Evolutionary conservation across 1,284 basidiomycete species (phyloP).

Genomic region (Sanghuangporus weigelae): DNA sequence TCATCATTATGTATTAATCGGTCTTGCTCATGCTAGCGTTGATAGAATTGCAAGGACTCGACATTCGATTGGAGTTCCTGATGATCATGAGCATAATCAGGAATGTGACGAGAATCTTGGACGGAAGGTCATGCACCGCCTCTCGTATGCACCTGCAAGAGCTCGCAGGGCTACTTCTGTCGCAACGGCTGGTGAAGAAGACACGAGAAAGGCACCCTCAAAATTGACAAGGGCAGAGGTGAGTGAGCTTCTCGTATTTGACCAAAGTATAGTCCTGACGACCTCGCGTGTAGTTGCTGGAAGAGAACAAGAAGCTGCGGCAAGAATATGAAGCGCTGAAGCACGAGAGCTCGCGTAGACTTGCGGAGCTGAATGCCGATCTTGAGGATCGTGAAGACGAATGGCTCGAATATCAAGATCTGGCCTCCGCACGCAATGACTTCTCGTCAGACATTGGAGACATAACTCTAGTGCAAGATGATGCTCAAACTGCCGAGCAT

Average conservation of each 20-base stretch:
- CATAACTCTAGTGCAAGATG: background rate
- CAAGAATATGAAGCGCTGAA: slow-evolving; percentile 17
- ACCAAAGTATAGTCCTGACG: background rate
- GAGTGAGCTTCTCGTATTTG: background rate
- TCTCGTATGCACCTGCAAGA: background rate
- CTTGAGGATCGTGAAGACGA: background rate
- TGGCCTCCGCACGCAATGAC: background rate
- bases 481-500: background rate
- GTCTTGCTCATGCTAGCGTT: background rate
- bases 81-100: slow-evolving; percentile 2
- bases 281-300: background rate
- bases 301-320: slow-evolving; percentile 22
- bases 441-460: background rate
- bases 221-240: slow-evolving; percentile 42
- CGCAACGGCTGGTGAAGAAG: background rate
- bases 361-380: slow-evolving; percentile 19
- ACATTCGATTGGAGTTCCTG: background rate
- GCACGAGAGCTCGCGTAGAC: slow-evolving; percentile 14
- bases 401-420: background rate
- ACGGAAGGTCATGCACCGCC: background rate
- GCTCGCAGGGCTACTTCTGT: background rate
- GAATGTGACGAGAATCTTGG: background rate
- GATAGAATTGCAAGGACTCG: slow-evolving; percentile 17
- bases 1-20: background rate
- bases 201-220: slow-evolving; percentile 18